These are phyloP conservation scores for Macrotyloma uniflorum DNA, from an alignment of 306 rosid species.

Conservation along the genomic window DNA sequence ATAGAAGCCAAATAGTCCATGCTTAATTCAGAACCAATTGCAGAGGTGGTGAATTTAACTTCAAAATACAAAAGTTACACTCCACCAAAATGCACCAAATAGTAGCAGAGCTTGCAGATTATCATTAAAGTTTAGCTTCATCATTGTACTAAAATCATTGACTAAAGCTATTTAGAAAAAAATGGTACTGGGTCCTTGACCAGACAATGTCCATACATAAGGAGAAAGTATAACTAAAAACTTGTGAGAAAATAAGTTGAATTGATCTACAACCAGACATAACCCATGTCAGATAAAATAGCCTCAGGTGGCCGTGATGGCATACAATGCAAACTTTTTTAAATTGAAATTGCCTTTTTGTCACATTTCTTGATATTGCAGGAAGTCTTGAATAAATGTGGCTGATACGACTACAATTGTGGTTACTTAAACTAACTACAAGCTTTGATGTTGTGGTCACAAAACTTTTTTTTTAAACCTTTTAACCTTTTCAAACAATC, in stretches of 20 bases:
- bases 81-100: background rate
- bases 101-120: background rate
- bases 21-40: background rate
- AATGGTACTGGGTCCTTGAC: background rate
- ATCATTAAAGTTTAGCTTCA: background rate
- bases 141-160: background rate
- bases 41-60: background rate
- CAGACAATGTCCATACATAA: background rate
- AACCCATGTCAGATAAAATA: background rate
- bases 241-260: background rate
- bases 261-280: background rate
- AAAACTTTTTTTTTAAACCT: background rate
- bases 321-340: background rate
- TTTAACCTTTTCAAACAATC: slow-evolving; percentile 13
- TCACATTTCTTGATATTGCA: background rate
- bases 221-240: background rate
- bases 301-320: background rate
- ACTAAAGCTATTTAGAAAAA: background rate
- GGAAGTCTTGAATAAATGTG: background rate
- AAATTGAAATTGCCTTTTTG: background rate
- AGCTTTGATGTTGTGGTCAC: background rate
- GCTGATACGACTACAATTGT: background rate
- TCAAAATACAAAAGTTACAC: background rate
- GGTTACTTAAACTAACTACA: background rate
- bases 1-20: background rate